Percentiles rank a stretch among this genome's conserved stretches.
Conservation (phyloP, 2,329 filamentous ascomycete genomes). For the Pseudocercospora pini-densiflorae region DNA sequence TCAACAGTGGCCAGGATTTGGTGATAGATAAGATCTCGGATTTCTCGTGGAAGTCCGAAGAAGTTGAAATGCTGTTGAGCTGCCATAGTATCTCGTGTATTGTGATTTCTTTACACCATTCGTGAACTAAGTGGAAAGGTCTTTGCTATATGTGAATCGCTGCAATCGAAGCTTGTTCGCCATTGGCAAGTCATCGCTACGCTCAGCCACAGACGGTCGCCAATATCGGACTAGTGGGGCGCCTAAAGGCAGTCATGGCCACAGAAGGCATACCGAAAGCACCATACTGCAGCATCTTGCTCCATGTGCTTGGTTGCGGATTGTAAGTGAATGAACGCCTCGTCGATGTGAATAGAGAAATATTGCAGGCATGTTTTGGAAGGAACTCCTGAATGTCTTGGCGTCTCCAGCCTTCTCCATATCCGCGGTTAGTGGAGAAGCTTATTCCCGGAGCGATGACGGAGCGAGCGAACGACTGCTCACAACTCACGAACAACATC, state of each 20-base stretch:
- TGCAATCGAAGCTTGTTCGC: background rate
- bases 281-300: too few species aligned
- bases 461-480: background rate
- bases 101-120: background rate
- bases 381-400: background rate
- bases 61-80: background rate
- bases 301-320: too few species aligned
- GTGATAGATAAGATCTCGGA: background rate
- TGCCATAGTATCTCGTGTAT: background rate
- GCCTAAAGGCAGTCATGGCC: background rate
- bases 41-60: slow-evolving; percentile 2
- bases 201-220: background rate
- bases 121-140: background rate
- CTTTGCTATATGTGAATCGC: too few species aligned
- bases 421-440: background rate
- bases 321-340: too few species aligned
- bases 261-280: too few species aligned
- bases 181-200: background rate
- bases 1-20: background rate
- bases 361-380: background rate
- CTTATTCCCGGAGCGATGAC: background rate
- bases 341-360: too few species aligned
- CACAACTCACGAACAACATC: background rate
- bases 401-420: background rate
- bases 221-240: background rate